Evolutionary conservation across 768 basidiomycete genomes (phyloP).

Genomic region (Tulasnella sp.): DNA sequence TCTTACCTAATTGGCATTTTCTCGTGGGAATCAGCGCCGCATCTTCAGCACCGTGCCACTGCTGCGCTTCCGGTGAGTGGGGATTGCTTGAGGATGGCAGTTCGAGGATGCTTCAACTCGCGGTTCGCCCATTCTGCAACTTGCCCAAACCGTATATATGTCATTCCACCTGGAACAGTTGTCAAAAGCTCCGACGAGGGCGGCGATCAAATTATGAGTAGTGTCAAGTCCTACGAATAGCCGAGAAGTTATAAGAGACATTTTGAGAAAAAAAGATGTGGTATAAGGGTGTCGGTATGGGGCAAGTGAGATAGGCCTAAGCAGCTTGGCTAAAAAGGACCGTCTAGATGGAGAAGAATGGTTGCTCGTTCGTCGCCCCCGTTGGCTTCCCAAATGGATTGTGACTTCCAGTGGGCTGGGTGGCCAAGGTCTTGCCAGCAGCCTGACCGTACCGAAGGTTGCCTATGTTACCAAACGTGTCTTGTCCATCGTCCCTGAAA

Average conservation of each 20-base stretch:
- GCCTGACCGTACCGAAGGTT: conserved; percentile 44
- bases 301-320: neutral
- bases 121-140: no score
- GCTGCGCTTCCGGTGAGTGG: no score
- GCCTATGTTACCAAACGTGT: conserved; percentile 93
- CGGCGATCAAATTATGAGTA: neutral
- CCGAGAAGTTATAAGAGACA: neutral
- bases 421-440: neutral
- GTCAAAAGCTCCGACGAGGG: no score
- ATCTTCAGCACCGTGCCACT: no score
- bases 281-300: neutral
- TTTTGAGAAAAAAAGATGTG: neutral
- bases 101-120: no score
- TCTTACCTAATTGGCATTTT: no score
- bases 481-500: conserved; percentile 70
- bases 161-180: neutral
- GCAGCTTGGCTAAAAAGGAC: neutral
- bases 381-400: conserved; percentile 28
- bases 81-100: no score
- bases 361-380: conserved; percentile 51
- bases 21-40: no score
- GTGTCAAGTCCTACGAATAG: neutral
- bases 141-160: no score
- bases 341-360: conserved; percentile 64
- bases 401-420: conserved; percentile 16